Percentiles rank a stretch among this genome's conserved stretches.
phyloP scores from a whole-genome alignment of 2,329 filamentous ascomycete genomes.

The Colletotrichum magnum region DNA sequence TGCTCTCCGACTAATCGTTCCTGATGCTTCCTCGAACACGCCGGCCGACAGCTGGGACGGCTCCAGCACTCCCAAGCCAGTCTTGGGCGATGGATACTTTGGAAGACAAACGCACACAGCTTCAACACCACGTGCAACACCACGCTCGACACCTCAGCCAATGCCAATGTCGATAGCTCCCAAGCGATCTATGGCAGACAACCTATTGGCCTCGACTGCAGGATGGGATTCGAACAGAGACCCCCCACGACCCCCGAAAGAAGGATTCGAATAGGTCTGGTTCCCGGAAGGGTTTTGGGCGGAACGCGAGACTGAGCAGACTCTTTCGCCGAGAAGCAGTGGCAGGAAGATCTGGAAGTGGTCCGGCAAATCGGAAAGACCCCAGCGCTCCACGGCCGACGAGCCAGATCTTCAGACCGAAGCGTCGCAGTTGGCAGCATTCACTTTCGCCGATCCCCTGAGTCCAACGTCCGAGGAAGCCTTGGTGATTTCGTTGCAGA shows the following conservation, averaged over 20 bases:
- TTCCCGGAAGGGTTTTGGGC: conserved; percentile 75
- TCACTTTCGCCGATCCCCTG: conserved; percentile 43
- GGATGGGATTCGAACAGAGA: conserved; percentile 53
- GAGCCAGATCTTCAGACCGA: conserved; percentile 46
- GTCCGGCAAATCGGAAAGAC: conserved; percentile 55
- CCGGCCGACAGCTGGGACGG: conserved; percentile 39
- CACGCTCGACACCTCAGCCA: not conserved
- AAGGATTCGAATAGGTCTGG: conserved; percentile 74
- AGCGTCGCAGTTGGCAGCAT: not conserved
- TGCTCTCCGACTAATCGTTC: conserved; percentile 31
- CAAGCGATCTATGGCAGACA: not conserved
- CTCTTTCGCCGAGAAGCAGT: conserved; percentile 49
- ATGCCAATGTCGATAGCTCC: conserved; percentile 5
- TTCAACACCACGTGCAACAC: not conserved
- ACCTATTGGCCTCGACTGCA: not conserved
- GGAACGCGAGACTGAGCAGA: conserved; percentile 60
- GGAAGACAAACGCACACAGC: conserved; percentile 1
- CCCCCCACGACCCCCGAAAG: conserved; percentile 67
- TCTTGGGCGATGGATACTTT: conserved; percentile 30
- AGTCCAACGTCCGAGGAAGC: conserved; percentile 64
- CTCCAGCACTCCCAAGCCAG: conserved; percentile 35
- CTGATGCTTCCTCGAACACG: conserved; percentile 5
- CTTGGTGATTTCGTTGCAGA: conserved; percentile 63
- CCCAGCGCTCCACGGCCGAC: conserved; percentile 44
- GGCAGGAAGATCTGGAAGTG: conserved; percentile 57